Conservation (phyloP, 2,329 filamentous ascomycete genomes). For the Venturia asperata region DNA sequence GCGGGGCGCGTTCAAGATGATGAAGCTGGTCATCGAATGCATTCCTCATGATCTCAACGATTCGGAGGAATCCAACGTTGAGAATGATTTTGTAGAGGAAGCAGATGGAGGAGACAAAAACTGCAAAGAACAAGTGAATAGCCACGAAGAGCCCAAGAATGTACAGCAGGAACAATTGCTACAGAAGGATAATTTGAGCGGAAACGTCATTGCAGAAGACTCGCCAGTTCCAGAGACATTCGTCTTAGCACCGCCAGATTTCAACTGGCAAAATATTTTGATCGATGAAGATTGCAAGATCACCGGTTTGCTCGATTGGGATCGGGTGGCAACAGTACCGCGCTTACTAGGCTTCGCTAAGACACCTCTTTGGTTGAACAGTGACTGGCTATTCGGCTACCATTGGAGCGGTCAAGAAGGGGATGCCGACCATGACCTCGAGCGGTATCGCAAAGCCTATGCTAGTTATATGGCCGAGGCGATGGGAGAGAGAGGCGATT, state of each 20-base stretch:
- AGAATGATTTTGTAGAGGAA: neutral
- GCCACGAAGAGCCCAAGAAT: neutral
- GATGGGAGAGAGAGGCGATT: neutral
- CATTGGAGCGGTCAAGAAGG: neutral
- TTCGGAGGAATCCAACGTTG: neutral
- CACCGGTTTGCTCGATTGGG: slow-evolving; percentile 24
- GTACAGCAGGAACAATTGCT: neutral
- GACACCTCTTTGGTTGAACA: slow-evolving; percentile 2
- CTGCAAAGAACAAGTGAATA: neutral
- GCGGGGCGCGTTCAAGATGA: neutral
- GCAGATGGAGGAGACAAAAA: neutral
- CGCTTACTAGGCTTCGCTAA: slow-evolving; percentile 1
- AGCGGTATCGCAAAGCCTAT: slow-evolving; percentile 15
- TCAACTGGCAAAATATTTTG: slow-evolving; percentile 23
- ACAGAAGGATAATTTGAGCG: neutral
- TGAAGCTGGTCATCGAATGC: neutral
- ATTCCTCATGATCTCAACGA: neutral
- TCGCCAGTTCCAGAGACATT: slow-evolving; percentile 4
- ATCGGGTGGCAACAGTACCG: neutral
- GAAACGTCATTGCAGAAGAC: neutral
- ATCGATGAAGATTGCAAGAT: slow-evolving; percentile 22
- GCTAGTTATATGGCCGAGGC: slow-evolving; percentile 6
- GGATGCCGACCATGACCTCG: slow-evolving; percentile 2
- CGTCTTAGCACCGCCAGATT: slow-evolving; percentile 15
- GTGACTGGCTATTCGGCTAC: neutral